Evolutionary conservation across 2,329 filamentous ascomycete genomes (phyloP).

Genomic region (Lasiodiplodia hormozganensis): DNA sequence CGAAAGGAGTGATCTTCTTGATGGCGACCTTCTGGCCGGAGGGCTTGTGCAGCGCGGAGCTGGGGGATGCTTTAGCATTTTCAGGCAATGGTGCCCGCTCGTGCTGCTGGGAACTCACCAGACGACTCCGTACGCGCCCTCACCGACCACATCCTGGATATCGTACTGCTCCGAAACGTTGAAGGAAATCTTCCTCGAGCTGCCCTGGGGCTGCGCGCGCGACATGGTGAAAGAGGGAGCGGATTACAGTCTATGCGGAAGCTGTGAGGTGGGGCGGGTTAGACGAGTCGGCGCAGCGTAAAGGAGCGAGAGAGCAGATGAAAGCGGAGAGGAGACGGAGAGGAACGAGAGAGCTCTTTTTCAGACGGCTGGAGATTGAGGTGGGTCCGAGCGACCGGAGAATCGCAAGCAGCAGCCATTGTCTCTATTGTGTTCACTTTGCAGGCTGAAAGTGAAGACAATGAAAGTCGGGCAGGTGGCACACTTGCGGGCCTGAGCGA

Average conservation of each 20-base stretch:
- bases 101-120: slow-evolving; percentile 69
- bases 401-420: slow-evolving; percentile 27
- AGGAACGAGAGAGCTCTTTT: neutral
- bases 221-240: slow-evolving; percentile 41
- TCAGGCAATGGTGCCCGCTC: neutral
- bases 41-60: slow-evolving; percentile 96
- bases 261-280: slow-evolving; percentile 19
- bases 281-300: neutral
- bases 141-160: slow-evolving; percentile 98
- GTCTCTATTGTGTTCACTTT: slow-evolving; percentile 29
- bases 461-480: slow-evolving; percentile 20
- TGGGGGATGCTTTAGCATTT: slow-evolving; percentile 51
- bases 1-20: slow-evolving; percentile 99
- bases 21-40: slow-evolving; percentile 98
- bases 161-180: slow-evolving; percentile 99
- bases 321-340: slow-evolving; percentile 14
- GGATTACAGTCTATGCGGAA: slow-evolving; percentile 16
- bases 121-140: slow-evolving; percentile 97
- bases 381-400: slow-evolving; percentile 23
- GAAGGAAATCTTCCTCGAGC: slow-evolving; percentile 94
- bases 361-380: slow-evolving; percentile 19
- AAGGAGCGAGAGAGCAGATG: neutral
- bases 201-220: slow-evolving; percentile 49
- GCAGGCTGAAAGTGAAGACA: slow-evolving; percentile 23
- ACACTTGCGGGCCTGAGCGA: neutral